Percentiles rank a stretch among this genome's conserved stretches.
These are phyloP conservation scores for Haematococcus sp. DNA, from an alignment of 139 green algal species.

Conservation along the genomic window DNA sequence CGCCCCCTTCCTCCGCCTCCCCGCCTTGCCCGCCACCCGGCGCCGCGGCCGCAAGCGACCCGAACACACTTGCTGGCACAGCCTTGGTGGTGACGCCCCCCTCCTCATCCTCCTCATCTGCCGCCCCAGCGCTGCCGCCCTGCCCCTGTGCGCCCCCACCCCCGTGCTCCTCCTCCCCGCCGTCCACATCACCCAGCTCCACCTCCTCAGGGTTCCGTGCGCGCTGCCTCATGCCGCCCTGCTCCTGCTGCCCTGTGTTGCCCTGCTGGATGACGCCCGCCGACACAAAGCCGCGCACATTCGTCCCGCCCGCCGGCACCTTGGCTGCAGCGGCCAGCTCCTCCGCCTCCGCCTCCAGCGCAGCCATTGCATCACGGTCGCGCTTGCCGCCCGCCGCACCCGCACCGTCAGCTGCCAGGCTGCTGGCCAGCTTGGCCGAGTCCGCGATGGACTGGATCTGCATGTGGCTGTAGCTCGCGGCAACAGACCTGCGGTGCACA, in stretches of 20 bases:
- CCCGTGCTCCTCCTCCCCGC: slow-evolving; percentile 56
- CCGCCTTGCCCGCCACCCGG: background rate
- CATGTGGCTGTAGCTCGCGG: slow-evolving; percentile 74
- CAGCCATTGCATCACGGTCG: slow-evolving; percentile 10
- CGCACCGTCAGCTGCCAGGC: background rate
- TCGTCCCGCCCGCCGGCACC: background rate
- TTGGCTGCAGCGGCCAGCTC: slow-evolving; percentile 14
- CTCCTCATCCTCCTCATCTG: slow-evolving; percentile 45
- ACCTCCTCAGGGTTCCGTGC: slow-evolving; percentile 93
- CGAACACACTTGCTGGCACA: slow-evolving; percentile 84
- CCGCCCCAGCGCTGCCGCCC: slow-evolving; percentile 17
- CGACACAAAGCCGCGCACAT: slow-evolving; percentile 73
- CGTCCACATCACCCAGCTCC: slow-evolving; percentile 69
- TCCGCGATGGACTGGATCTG: slow-evolving; percentile 51
- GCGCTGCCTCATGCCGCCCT: background rate
- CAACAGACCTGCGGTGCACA: slow-evolving; percentile 40
- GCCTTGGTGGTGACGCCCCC: slow-evolving; percentile 59
- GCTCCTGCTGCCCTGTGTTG: slow-evolving; percentile 10
- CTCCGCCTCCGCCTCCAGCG: background rate
- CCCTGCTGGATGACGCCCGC: slow-evolving; percentile 72
- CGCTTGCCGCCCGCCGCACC: background rate
- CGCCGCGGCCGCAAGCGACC: slow-evolving; percentile 47
- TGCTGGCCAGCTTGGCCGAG: slow-evolving; percentile 17
- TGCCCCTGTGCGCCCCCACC: slow-evolving; percentile 47
- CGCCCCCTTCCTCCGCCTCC: slow-evolving; percentile 3